Evolutionary conservation across 1,139 yeast species (phyloP).

Genomic region (Geotrichum cucujoidarum): DNA sequence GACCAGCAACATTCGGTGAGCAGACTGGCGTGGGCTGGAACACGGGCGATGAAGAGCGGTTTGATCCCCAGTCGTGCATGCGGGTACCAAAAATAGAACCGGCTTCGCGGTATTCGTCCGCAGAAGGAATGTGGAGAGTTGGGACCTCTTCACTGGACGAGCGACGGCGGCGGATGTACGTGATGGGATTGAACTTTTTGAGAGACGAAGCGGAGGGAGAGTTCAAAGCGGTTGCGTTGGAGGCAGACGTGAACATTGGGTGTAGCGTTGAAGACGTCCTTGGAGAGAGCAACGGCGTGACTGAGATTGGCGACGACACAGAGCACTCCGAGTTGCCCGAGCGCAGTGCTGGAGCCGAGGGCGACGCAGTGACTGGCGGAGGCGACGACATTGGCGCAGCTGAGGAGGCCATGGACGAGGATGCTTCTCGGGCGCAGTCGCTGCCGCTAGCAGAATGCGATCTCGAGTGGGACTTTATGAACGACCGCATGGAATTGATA

Average conservation of each 20-base stretch:
- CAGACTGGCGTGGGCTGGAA: slow-evolving; percentile 18
- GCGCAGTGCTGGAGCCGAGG: background rate
- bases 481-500: slow-evolving; percentile 24
- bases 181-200: slow-evolving; percentile 30
- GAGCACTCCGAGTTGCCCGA: background rate
- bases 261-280: background rate
- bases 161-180: slow-evolving; percentile 21
- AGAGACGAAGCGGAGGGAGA: slow-evolving; percentile 22
- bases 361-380: background rate
- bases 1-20: background rate
- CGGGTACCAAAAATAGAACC: slow-evolving; percentile 36
- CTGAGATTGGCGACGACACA: background rate
- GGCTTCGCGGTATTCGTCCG: slow-evolving; percentile 28
- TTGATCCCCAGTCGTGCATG: slow-evolving; percentile 35
- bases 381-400: background rate
- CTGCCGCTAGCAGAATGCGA: slow-evolving; percentile 21
- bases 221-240: background rate
- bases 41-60: slow-evolving; percentile 7
- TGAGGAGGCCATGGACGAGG: background rate
- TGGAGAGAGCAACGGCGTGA: background rate
- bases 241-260: slow-evolving; percentile 1
- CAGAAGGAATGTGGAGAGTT: slow-evolving; percentile 12
- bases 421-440: background rate
- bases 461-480: slow-evolving; percentile 25
- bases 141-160: slow-evolving; percentile 11